Conservation (phyloP, 1,139 yeast species). For the Yamadazyma triangularis region DNA sequence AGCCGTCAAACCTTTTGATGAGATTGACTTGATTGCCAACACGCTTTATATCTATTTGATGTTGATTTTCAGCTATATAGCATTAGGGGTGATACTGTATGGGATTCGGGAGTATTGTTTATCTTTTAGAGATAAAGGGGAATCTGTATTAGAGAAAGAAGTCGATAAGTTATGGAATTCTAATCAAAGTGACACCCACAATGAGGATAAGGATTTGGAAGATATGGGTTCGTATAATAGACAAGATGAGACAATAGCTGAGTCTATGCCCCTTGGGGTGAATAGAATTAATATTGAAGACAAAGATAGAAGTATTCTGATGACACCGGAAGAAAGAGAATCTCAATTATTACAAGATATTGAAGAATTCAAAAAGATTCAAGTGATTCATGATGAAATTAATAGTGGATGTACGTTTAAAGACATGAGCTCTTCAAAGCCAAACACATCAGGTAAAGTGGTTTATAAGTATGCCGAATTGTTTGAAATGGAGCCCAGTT, state of each 20-base stretch:
- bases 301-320: background rate
- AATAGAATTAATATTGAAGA: background rate
- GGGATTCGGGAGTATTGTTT: constrained; percentile 24
- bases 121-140: constrained; percentile 11
- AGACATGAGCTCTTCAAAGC: background rate
- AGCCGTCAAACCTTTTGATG: constrained; percentile 6
- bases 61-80: constrained; percentile 18
- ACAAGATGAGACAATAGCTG: background rate
- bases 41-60: constrained; percentile 25
- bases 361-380: constrained; percentile 8
- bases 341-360: background rate
- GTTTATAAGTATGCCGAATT: constrained; percentile 11
- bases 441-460: constrained; percentile 3
- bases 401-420: constrained; percentile 5
- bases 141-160: constrained; percentile 3
- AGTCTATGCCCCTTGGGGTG: too few species aligned
- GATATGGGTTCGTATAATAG: constrained; percentile 2
- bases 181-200: too few species aligned
- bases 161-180: constrained; percentile 2
- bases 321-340: background rate
- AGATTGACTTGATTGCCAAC: constrained; percentile 21
- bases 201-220: too few species aligned
- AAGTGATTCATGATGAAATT: constrained; percentile 11
- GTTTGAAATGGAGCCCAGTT: constrained; percentile 6
- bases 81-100: constrained; percentile 20